A percentile compares a stretch with the other conserved stretches of the same genome.
These are phyloP conservation scores for Carex sylvatica DNA, from an alignment of 202 grass and related monocot genomes.

Conservation along the genomic window DNA sequence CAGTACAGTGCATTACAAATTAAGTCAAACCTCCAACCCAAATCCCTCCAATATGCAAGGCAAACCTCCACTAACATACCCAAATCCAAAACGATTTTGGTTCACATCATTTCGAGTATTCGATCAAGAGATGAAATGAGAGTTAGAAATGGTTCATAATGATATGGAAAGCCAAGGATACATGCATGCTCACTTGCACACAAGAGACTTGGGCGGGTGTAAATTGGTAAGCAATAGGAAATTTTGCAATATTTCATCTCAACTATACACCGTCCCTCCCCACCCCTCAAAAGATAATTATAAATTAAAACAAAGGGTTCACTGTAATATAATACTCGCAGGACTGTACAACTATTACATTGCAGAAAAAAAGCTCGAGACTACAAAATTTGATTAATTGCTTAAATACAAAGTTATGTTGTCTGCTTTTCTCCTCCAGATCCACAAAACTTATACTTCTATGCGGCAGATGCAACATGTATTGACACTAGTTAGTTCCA, in stretches of 20 bases:
- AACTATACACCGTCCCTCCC: background rate
- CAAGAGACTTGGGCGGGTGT: background rate
- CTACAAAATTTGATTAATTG: background rate
- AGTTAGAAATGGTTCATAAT: too few species aligned
- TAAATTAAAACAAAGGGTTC: background rate
- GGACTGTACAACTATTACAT: slow-evolving; percentile 2
- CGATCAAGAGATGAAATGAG: too few species aligned
- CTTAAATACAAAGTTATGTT: slow-evolving; percentile 7
- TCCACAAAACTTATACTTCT: background rate
- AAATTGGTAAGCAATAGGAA: background rate
- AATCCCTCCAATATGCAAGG: too few species aligned
- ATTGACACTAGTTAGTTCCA: slow-evolving; percentile 1
- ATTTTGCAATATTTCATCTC: background rate
- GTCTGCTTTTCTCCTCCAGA: background rate
- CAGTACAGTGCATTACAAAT: background rate
- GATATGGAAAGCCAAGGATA: too few species aligned
- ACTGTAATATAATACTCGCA: background rate
- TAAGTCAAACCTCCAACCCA: background rate
- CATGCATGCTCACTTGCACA: too few species aligned
- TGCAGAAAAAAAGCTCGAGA: background rate
- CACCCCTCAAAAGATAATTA: background rate
- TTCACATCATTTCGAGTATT: background rate
- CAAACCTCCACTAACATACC: too few species aligned
- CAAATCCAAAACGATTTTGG: background rate
- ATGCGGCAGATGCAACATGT: background rate